Evolutionary conservation across 768 basidiomycete genomes (phyloP).

Genomic region (Tephrocybe sp.): DNA sequence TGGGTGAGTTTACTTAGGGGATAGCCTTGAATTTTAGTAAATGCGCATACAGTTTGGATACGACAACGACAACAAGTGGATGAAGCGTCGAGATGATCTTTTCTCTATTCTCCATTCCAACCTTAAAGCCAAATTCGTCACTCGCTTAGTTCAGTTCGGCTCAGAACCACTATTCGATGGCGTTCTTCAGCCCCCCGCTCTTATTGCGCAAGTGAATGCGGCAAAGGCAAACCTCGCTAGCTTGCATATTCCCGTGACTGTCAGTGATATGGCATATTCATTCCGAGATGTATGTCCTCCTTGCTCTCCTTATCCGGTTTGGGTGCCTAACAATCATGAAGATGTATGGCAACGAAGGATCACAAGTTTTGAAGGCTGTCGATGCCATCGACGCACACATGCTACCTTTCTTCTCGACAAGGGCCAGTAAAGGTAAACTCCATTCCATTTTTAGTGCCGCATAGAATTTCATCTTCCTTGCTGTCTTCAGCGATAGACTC

Average conservation of each 20-base stretch:
- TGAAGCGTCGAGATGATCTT: constrained; percentile 50
- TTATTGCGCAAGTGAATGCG: constrained; percentile 49
- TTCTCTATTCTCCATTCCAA: constrained; percentile 56
- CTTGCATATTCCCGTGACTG: constrained; percentile 63
- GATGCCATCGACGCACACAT: constrained; percentile 70
- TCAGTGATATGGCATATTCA: constrained; percentile 64
- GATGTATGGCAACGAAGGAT: constrained; percentile 43
- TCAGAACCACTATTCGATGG: constrained; percentile 69
- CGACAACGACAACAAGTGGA: constrained; percentile 48
- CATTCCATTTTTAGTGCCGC: neutral
- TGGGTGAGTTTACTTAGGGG: constrained; percentile 53
- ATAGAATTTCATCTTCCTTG: neutral
- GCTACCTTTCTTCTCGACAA: constrained; percentile 63
- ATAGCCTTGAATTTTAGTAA: too few relatives aligned
- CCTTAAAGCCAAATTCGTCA: constrained; percentile 62
- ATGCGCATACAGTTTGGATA: constrained; percentile 54
- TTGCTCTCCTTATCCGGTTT: neutral
- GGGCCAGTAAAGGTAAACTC: constrained; percentile 52
- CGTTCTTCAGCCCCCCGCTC: constrained; percentile 46
- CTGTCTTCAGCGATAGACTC: constrained; percentile 44
- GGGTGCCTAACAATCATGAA: neutral
- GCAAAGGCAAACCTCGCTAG: constrained; percentile 49
- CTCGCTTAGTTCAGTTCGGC: constrained; percentile 69
- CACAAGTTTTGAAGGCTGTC: constrained; percentile 54
- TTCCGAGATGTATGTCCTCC: constrained; percentile 39